Evolutionary conservation across 257 asterid genomes (phyloP).

Genomic region (Anisodus acutangulus): DNA sequence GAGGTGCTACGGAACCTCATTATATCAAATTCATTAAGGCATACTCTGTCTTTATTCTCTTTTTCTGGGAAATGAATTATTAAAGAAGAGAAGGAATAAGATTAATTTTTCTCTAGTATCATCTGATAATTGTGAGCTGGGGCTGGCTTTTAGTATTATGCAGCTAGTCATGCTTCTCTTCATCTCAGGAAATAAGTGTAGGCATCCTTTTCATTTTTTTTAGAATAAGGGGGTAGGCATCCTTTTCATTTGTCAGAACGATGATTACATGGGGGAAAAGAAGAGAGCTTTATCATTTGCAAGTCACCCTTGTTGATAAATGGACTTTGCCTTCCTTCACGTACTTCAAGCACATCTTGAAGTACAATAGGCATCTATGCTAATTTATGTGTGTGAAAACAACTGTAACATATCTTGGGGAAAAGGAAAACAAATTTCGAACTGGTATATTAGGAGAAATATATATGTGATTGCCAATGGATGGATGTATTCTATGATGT

Average conservation of each 20-base stretch:
- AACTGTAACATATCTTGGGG: neutral
- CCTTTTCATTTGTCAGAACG: conserved; percentile 14
- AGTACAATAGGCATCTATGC: neutral
- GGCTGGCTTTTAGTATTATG: neutral
- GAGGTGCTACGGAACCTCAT: neutral
- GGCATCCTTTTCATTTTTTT: neutral
- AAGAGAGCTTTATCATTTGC: neutral
- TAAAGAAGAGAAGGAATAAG: neutral
- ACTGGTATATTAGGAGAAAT: neutral
- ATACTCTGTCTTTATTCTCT: neutral
- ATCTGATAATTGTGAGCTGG: neutral
- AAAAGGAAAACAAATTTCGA: neutral
- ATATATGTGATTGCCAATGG: neutral
- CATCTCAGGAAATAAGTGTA: neutral
- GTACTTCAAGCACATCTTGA: neutral
- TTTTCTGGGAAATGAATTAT: neutral
- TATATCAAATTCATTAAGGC: neutral
- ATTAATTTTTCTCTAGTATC: neutral
- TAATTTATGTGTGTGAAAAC: neutral
- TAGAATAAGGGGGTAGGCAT: neutral
- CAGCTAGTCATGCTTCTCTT: conserved; percentile 24
- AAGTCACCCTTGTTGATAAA: neutral
- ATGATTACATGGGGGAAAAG: neutral
- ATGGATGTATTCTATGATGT: neutral
- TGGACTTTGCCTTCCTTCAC: neutral